Evolutionary conservation across 306 rosid species (phyloP).

Genomic region (Macrotyloma uniflorum): DNA sequence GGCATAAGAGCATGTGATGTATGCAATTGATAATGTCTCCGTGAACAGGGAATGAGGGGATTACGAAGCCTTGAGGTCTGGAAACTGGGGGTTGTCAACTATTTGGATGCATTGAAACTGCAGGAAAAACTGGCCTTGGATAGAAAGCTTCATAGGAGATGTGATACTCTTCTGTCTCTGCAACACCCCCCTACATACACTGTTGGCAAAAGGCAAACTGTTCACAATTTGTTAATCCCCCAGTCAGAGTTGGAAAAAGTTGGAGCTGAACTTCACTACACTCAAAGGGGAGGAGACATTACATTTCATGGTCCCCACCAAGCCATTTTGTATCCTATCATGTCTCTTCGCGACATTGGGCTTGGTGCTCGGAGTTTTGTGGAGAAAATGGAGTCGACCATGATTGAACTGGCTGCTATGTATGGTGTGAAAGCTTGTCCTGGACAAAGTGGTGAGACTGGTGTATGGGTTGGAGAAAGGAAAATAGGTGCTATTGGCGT

Average conservation of each 20-base stretch:
- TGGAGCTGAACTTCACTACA: conserved; percentile 82
- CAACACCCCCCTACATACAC: conserved; percentile 91
- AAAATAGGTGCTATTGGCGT: conserved; percentile 96
- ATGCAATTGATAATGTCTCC: conserved; percentile 24
- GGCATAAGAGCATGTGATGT: neutral
- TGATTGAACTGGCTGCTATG: conserved; percentile 70
- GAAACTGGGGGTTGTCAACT: conserved; percentile 81
- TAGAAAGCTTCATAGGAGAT: conserved; percentile 60
- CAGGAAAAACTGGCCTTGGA: conserved; percentile 72
- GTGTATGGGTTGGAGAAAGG: conserved; percentile 92
- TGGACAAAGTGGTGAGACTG: conserved; percentile 67
- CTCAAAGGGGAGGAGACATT: conserved; percentile 86
- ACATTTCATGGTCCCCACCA: conserved; percentile 94
- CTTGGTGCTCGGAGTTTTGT: conserved; percentile 78
- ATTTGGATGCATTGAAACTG: conserved; percentile 63
- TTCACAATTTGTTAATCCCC: conserved; percentile 72
- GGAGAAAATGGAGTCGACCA: conserved; percentile 78
- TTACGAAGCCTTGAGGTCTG: conserved; percentile 72
- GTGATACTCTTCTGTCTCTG: conserved; percentile 70
- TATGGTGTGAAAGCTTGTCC: conserved; percentile 77
- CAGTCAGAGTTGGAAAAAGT: conserved; percentile 61
- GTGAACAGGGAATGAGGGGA: conserved; percentile 66
- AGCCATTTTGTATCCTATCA: conserved; percentile 80
- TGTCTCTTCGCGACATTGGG: conserved; percentile 72
- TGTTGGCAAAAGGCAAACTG: conserved; percentile 79